Conservation (phyloP, 1,284 basidiomycete species). For the Austroboletus rostrupii region DNA sequence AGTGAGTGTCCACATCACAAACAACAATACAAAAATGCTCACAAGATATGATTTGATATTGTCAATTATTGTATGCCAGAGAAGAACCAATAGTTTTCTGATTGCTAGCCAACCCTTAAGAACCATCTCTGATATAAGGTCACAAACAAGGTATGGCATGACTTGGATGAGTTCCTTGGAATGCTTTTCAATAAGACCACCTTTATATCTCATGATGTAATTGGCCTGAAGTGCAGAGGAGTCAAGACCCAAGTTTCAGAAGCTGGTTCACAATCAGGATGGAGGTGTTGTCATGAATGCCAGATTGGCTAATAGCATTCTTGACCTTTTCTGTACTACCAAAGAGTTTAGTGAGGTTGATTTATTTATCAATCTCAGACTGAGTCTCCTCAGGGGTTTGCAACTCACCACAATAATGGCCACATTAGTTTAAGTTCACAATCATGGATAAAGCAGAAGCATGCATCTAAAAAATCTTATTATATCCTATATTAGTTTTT, state of each 20-base stretch:
- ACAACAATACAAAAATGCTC: too few species aligned
- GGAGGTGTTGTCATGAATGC: conserved; percentile 1
- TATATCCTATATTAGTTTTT: conserved; percentile 18
- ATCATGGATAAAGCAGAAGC: too few species aligned
- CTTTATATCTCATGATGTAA: background rate
- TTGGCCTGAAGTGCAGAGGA: background rate
- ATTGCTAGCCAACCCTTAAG: too few species aligned
- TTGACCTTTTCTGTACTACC: conserved; percentile 11
- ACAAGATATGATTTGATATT: too few species aligned
- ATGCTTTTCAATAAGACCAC: too few species aligned
- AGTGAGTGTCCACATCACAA: too few species aligned
- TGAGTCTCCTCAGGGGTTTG: conserved; percentile 7
- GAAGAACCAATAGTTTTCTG: too few species aligned
- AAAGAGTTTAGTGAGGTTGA: conserved; percentile 1
- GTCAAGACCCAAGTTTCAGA: conserved; percentile 15
- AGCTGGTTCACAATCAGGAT: background rate
- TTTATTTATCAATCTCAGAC: conserved; percentile 8
- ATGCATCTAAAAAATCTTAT: conserved; percentile 17
- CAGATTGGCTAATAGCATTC: conserved; percentile 4
- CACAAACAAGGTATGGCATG: too few species aligned
- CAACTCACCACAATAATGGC: conserved; percentile 2
- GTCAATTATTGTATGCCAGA: too few species aligned
- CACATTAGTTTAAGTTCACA: too few species aligned
- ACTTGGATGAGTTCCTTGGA: too few species aligned
- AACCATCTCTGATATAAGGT: too few species aligned